phyloP scores from a whole-genome alignment of 1,284 basidiomycete species.

The Abortiporus biennis region DNA sequence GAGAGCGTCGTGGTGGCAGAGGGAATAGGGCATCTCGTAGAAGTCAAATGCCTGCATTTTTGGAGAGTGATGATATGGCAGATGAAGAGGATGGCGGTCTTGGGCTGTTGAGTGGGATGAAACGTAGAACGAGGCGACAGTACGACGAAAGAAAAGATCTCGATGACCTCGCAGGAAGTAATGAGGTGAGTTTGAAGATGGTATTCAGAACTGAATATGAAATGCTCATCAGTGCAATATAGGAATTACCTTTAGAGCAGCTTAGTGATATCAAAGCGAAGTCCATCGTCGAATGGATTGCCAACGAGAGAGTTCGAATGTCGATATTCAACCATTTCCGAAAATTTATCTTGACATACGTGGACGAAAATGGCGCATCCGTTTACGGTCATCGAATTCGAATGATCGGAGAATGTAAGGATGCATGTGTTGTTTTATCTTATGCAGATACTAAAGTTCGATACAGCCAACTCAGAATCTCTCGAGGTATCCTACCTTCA shows the following conservation, averaged over 20 bases:
- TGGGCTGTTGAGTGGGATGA: conserved; percentile 58
- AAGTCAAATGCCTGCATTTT: conserved; percentile 78
- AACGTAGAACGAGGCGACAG: conserved; percentile 72
- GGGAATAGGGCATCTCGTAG: conserved; percentile 70
- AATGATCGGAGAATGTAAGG: conserved; percentile 89
- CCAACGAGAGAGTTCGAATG: conserved; percentile 83
- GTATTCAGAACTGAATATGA: not conserved
- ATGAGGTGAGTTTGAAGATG: conserved; percentile 52
- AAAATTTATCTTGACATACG: conserved; percentile 93
- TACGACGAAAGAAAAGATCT: conserved; percentile 85
- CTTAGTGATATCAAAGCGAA: conserved; percentile 97
- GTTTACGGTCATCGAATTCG: conserved; percentile 95
- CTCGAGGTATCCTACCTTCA: conserved; percentile 96
- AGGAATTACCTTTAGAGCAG: conserved; percentile 95
- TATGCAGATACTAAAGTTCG: conserved; percentile 5
- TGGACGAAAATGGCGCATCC: conserved; percentile 86
- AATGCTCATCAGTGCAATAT: conserved; percentile 9
- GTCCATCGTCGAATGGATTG: conserved; percentile 96
- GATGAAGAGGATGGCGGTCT: conserved; percentile 32
- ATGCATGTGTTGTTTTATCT: not conserved
- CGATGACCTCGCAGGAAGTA: conserved; percentile 81
- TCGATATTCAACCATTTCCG: conserved; percentile 93
- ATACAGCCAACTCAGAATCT: conserved; percentile 89
- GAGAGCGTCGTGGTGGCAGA: conserved; percentile 57
- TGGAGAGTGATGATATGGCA: conserved; percentile 61